These are phyloP conservation scores for Alternaria triticimaculans DNA, from an alignment of 2,329 filamentous ascomycete genomes.

Conservation along the genomic window DNA sequence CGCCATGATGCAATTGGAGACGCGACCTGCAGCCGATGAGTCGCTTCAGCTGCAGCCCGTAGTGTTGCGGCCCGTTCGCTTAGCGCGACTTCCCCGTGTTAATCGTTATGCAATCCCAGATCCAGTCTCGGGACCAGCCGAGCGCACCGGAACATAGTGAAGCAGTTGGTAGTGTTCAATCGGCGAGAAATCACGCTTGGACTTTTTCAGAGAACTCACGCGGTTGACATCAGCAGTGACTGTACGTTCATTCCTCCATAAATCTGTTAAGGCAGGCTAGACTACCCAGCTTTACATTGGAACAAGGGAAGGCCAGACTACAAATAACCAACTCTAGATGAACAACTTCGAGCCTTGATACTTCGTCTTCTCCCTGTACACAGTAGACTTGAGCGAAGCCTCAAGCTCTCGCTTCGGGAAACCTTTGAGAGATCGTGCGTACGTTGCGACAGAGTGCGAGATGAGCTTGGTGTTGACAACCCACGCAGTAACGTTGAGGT, in stretches of 20 bases:
- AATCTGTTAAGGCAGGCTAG: background rate
- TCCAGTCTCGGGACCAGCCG: background rate
- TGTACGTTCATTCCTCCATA: background rate
- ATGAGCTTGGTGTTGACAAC: slow-evolving; percentile 50
- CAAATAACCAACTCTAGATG: slow-evolving; percentile 22
- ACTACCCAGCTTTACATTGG: background rate
- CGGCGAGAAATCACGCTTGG: background rate
- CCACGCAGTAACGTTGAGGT: slow-evolving; percentile 49
- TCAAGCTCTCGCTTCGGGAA: slow-evolving; percentile 41
- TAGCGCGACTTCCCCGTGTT: background rate
- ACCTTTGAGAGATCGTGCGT: slow-evolving; percentile 43
- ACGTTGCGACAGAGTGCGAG: slow-evolving; percentile 47
- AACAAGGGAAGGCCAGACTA: background rate
- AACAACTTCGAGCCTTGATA: slow-evolving; percentile 47
- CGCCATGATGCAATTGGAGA: slow-evolving; percentile 31
- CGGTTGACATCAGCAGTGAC: background rate
- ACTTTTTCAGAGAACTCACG: background rate
- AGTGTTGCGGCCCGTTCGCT: slow-evolving; percentile 2
- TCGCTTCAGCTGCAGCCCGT: background rate
- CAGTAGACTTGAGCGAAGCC: slow-evolving; percentile 17
- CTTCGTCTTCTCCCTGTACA: slow-evolving; percentile 30
- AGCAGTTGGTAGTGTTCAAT: background rate
- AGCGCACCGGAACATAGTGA: background rate
- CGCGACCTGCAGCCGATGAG: background rate
- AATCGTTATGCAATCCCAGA: background rate